Conservation (phyloP, 106 monocot genomes). For the Narthecium ossifragum region DNA sequence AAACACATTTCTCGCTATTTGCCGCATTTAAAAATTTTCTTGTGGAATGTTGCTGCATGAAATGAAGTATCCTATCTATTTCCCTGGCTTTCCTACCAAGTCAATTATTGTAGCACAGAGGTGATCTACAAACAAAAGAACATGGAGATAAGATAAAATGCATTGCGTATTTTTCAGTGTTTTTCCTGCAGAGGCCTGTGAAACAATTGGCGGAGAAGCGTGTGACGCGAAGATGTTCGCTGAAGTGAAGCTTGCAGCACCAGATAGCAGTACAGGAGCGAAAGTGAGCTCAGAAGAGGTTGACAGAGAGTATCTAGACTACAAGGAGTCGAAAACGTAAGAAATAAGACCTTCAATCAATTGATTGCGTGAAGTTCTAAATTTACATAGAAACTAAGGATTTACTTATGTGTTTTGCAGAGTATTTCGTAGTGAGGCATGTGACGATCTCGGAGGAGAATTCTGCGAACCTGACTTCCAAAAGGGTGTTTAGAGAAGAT, state of each 20-base stretch:
- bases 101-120: too few species aligned
- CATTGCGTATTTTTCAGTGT: slow-evolving; percentile 35
- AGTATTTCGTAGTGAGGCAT: slow-evolving; percentile 84
- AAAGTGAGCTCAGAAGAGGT: slow-evolving; percentile 23
- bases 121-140: too few species aligned
- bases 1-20: too few species aligned
- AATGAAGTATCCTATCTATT: too few species aligned
- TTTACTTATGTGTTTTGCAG: slow-evolving; percentile 18
- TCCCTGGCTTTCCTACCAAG: too few species aligned
- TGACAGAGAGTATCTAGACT: slow-evolving; percentile 72
- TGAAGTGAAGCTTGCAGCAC: slow-evolving; percentile 45
- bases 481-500: slow-evolving; percentile 33
- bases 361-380: background rate
- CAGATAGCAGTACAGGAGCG: background rate
- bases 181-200: slow-evolving; percentile 85
- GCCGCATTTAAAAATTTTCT: too few species aligned
- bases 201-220: slow-evolving; percentile 70
- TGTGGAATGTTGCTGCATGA: too few species aligned
- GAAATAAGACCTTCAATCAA: background rate
- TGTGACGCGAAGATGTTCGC: slow-evolving; percentile 53
- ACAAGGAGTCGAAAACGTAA: slow-evolving; percentile 71
- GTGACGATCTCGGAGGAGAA: slow-evolving; percentile 91
- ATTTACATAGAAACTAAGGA: background rate
- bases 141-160: background rate
- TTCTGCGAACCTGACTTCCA: slow-evolving; percentile 73